Base-by-base conservation (phyloP, 768 basidiomycete genomes). In the Amanita muscaria region DNA sequence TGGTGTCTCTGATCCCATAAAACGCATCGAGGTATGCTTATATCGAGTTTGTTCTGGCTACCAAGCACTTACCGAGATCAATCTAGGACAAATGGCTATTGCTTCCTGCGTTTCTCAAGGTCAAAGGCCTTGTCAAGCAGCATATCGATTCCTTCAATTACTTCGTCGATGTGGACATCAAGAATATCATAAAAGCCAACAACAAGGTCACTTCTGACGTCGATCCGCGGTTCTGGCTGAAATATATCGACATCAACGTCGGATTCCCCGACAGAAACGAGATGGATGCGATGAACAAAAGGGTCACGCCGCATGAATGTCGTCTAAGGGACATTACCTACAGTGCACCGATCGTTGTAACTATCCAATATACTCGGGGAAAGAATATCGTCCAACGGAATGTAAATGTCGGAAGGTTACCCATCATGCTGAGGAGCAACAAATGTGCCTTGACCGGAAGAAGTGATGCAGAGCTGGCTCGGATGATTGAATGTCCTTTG, bases 101-200 rank as follows among this genome's bases (percentile, higher is more conserved):
- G 8, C 69, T 99, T 2, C 96, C 96, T 2, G 94, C 93, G 8
- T 99, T 98, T 57, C 72, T 99, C 41, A 87, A 93, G 65, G 89
- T 96, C 49, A 99, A 99, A 57, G 96, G 96, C 48, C 81, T 99
- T 11, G 96, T 99, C 49, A 98, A 98, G 68, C 96, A 98, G 59
- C 96, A 99, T 59, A 88, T 97, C 53, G 96, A 97, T 63, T 96
- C 91, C 6, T 98, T 91, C 79, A 97, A 97, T 68, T 93, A 94
- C 64, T 98, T 99, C 58, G 91, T 97, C 58, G 88, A 97, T 55
- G 83, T 87, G 33, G 96, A 98, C 59, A 87, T 99, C 59, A 93
- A 92, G 63, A 94, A 92, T 54, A 96, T 99, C 56, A 81, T 98
- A 48, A 86, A 80, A 52, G 90, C 90, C 5, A 93, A 94, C 60